phyloP scores from a whole-genome alignment of 2,329 filamentous ascomycete species.

The Neonectria sp. region DNA sequence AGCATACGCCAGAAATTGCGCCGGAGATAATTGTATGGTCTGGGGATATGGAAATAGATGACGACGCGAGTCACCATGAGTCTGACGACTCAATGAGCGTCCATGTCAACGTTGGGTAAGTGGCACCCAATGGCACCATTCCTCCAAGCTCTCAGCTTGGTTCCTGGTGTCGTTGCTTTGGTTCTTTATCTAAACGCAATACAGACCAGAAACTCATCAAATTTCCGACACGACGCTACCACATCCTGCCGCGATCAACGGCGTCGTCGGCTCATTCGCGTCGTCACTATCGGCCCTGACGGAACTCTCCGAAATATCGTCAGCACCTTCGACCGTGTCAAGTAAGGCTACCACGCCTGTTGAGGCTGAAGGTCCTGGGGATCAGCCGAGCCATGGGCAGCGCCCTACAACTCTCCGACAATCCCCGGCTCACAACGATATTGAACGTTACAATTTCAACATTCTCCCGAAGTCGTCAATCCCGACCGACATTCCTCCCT shows the following conservation, averaged over 20 bases:
- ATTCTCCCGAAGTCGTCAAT: constrained; percentile 87
- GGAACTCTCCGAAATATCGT: constrained; percentile 70
- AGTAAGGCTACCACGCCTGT: constrained; percentile 76
- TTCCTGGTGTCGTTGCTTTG: neutral
- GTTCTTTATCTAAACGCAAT: constrained; percentile 14
- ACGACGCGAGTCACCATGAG: constrained; percentile 35
- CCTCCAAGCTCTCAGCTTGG: constrained; percentile 3
- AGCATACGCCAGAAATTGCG: constrained; percentile 54
- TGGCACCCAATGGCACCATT: constrained; percentile 26
- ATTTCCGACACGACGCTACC: constrained; percentile 35
- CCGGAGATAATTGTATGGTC: constrained; percentile 63
- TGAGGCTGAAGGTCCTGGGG: constrained; percentile 55
- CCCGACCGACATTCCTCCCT: constrained; percentile 78
- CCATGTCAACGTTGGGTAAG: constrained; percentile 48
- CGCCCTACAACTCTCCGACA: constrained; percentile 35
- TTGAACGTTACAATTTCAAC: constrained; percentile 64
- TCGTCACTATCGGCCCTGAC: constrained; percentile 69
- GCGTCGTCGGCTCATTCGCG: constrained; percentile 59
- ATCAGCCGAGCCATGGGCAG: constrained; percentile 41
- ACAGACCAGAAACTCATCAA: constrained; percentile 42
- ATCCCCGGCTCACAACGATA: constrained; percentile 48
- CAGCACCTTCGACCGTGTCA: constrained; percentile 67
- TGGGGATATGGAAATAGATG: constrained; percentile 55
- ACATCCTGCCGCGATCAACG: constrained; percentile 36
- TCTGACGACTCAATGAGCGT: constrained; percentile 43